phyloP scores from a whole-genome alignment of 805 yeast species.

The Schwanniomyces pseudopolymorphus region DNA sequence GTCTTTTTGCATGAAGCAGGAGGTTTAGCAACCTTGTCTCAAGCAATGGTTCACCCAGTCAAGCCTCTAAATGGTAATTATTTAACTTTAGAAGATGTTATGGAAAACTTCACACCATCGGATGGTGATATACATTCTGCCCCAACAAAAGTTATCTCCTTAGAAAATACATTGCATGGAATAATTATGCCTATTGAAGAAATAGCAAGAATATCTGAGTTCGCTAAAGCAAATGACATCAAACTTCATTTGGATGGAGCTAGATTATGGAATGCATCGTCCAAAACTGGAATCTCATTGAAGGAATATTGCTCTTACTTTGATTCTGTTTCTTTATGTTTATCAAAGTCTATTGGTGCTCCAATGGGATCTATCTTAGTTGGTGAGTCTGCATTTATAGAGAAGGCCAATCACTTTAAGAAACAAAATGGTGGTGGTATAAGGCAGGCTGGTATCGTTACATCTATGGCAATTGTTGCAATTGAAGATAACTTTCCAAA shows the following conservation, averaged over 20 bases:
- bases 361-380: conserved; percentile 90
- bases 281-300: conserved; percentile 66
- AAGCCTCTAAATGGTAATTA: conserved; percentile 73
- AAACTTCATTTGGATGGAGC: conserved; percentile 91
- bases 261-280: conserved; percentile 89
- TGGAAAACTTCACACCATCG: conserved; percentile 58
- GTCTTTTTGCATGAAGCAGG: conserved; percentile 86
- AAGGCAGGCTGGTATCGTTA: conserved; percentile 80
- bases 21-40: conserved; percentile 84
- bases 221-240: conserved; percentile 60
- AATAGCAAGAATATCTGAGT: conserved; percentile 63
- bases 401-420: conserved; percentile 78
- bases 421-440: conserved; percentile 95
- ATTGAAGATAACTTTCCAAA: conserved; percentile 69
- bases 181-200: conserved; percentile 78
- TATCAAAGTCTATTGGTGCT: conserved; percentile 89
- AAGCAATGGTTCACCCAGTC: conserved; percentile 88
- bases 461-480: conserved; percentile 79
- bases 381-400: conserved; percentile 57
- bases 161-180: conserved; percentile 90
- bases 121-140: conserved; percentile 86
- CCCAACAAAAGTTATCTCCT: conserved; percentile 79
- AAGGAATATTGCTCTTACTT: conserved; percentile 71
- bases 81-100: conserved; percentile 77
- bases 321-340: conserved; percentile 86